Evolutionary conservation across 1,284 basidiomycete species (phyloP), one percentile per base, ranked within the genome.

Genomic region (Trichosporon asahii): DNA sequence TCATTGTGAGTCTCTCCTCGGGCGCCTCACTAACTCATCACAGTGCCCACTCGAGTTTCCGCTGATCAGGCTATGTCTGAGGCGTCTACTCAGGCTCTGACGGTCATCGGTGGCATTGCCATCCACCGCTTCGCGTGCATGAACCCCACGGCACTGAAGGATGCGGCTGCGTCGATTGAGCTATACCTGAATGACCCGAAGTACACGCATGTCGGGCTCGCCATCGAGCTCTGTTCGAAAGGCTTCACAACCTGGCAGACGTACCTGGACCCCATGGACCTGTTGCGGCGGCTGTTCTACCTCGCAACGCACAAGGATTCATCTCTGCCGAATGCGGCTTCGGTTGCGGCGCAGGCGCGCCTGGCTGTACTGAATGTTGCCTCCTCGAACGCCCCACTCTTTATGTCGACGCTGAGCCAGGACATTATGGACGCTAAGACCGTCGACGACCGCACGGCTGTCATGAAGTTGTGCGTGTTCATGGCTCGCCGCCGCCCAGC

Each of bases 191-290:
- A 93, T 68, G 89, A 93, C 73, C 89, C 90, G 60, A 82, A 86
- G 11, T 89, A 88, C 3, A 76, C 81, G 0, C 87, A 91, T 79
- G 87, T 91, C 23, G 86, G 88, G 0, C 86, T 97, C 2, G 94
- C 93, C 0, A 90, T 98, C 73, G 95, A 98, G 77, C 86, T 98
- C 11, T 95, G 92, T 77, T 90, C 91, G 2, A 89, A 90, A 63
- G 95, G 95, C 0, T 98, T 98, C 80, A 88, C 90, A 55, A 90
- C 94, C 57, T 98, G 95, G 93, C 95, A 96, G 80, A 90, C 95
- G 74, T 95, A 95, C 77, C 88, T 95, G 68, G 95, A 99, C 76
- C 90, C 94, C 0, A 92, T 95, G 85, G 90, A 91, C 72, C 90
- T 98, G 69, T 86, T 99, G 23, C 90, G 95, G 0, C 88, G 90